Evolutionary conservation across 768 basidiomycete genomes (phyloP).

Genomic region (Saitozyma sp.): DNA sequence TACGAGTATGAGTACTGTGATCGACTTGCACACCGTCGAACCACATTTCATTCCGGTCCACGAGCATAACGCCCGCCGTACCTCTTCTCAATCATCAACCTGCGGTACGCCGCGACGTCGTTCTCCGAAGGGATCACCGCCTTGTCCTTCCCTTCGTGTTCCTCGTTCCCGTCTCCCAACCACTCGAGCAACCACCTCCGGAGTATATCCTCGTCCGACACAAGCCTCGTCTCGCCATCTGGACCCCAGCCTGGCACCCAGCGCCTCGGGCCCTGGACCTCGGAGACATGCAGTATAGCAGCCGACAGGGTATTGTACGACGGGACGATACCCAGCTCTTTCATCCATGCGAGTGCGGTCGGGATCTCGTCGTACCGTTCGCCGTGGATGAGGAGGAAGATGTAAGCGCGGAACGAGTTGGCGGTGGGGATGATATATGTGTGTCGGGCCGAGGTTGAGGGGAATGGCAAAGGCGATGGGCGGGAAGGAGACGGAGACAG

Average conservation of each 20-base stretch:
- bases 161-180: slow-evolving; percentile 12
- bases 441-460: slow-evolving; percentile 30
- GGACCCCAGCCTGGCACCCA: slow-evolving; percentile 21
- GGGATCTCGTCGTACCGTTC: slow-evolving; percentile 65
- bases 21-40: too few species aligned
- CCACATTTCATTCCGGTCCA: too few species aligned
- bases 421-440: slow-evolving; percentile 59
- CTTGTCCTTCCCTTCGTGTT: slow-evolving; percentile 7
- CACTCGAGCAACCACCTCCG: slow-evolving; percentile 40
- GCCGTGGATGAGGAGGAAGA: slow-evolving; percentile 63
- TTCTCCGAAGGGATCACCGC: slow-evolving; percentile 29
- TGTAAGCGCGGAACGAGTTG: slow-evolving; percentile 61
- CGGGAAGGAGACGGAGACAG: background rate
- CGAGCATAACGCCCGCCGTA: background rate
- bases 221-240: slow-evolving; percentile 17
- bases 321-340: slow-evolving; percentile 60
- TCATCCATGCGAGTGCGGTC: slow-evolving; percentile 72
- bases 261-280: slow-evolving; percentile 61
- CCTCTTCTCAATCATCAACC: slow-evolving; percentile 21
- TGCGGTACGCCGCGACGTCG: slow-evolving; percentile 27
- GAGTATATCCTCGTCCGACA: slow-evolving; percentile 39
- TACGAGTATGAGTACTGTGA: too few species aligned
- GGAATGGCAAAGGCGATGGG: slow-evolving; percentile 1
- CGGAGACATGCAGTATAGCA: slow-evolving; percentile 69
- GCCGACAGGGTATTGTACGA: slow-evolving; percentile 62